Percentiles rank a stretch among this genome's conserved stretches.
phyloP scores from a whole-genome alignment of 257 asterid species.

The Jacaranda mimosifolia region DNA sequence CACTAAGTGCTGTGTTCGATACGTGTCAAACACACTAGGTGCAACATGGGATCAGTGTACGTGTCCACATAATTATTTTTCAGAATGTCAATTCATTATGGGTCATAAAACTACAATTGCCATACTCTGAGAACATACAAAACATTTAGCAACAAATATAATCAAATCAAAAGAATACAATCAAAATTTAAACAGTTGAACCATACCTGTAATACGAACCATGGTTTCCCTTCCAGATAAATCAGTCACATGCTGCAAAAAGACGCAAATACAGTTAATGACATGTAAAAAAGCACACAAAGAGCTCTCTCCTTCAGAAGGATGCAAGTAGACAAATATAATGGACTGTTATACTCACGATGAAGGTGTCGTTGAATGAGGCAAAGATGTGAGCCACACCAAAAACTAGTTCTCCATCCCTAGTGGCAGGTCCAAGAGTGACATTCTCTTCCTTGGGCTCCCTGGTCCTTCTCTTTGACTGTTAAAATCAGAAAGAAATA shows the following conservation, averaged over 20 bases:
- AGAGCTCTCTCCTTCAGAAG: neutral
- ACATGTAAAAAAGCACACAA: neutral
- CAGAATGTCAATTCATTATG: neutral
- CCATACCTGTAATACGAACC: conserved; percentile 87
- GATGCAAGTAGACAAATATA: neutral
- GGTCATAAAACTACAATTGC: neutral
- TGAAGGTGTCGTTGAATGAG: conserved; percentile 90
- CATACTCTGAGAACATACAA: neutral
- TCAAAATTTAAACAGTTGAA: too few relatives aligned
- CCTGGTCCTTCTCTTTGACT: conserved; percentile 83
- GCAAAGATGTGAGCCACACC: conserved; percentile 97
- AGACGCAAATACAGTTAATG: neutral
- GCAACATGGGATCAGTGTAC: too few relatives aligned
- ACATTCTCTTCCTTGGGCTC: conserved; percentile 90
- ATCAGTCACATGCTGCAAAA: conserved; percentile 90
- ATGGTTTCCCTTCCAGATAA: conserved; percentile 91
- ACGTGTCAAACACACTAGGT: neutral
- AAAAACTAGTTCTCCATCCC: conserved; percentile 83
- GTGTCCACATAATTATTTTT: too few relatives aligned
- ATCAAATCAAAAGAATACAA: neutral
- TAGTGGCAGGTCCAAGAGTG: conserved; percentile 79
- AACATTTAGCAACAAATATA: neutral
- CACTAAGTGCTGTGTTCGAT: neutral
- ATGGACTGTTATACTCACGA: conserved; percentile 50
- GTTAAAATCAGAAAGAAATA: neutral